Percentiles rank a stretch among this genome's conserved stretches.
Conservation (phyloP, 2,329 filamentous ascomycete genomes). For the Colletotrichum sublineola region DNA sequence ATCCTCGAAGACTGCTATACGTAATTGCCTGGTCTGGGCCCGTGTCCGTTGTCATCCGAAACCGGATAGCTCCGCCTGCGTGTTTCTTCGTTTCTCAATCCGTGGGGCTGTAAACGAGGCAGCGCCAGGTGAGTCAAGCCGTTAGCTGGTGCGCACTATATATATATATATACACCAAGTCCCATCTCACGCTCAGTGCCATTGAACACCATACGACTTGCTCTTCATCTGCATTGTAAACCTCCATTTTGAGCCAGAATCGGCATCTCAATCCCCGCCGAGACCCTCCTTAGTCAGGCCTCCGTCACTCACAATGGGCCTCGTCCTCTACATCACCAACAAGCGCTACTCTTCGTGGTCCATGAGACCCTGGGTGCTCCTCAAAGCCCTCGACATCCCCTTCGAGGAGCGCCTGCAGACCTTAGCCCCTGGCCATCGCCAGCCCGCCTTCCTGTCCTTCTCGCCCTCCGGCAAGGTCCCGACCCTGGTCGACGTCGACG, state of each 20-base stretch:
- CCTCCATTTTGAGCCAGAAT: background rate
- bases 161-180: background rate
- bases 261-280: background rate
- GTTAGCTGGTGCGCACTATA: background rate
- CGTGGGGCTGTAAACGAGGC: background rate
- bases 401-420: conserved; percentile 56
- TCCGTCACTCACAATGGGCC: conserved; percentile 49
- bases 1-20: background rate
- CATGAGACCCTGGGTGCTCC: conserved; percentile 60
- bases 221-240: no score
- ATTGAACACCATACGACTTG: background rate
- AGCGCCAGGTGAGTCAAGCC: conserved; percentile 30
- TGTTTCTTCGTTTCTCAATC: background rate
- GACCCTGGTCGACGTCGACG: conserved; percentile 52
- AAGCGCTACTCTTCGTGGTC: conserved; percentile 63
- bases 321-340: conserved; percentile 58
- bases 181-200: background rate
- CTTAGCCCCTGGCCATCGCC: conserved; percentile 50
- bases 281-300: background rate
- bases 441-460: conserved; percentile 53
- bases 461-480: conserved; percentile 60
- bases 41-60: background rate
- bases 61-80: background rate
- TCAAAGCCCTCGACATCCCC: conserved; percentile 58
- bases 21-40: background rate